Percentiles rank a stretch among this genome's conserved stretches.
These are phyloP conservation scores for Monosporozyma yasuniensis DNA, from an alignment of 805 yeast genomes.

Conservation along the genomic window DNA sequence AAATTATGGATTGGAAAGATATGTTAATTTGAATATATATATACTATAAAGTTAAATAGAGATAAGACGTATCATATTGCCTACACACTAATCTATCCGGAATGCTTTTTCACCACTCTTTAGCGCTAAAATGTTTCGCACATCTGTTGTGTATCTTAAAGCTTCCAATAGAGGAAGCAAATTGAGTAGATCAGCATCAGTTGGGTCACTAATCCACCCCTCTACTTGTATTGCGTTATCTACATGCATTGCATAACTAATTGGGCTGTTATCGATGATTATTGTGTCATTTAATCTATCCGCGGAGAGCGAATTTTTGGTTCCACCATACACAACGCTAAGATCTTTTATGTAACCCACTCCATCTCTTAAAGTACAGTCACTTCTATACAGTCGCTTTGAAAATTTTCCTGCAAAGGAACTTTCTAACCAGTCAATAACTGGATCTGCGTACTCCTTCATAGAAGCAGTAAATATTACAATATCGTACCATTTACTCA, in stretches of 20 bases:
- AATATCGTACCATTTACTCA: slow-evolving; percentile 77
- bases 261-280: slow-evolving; percentile 88
- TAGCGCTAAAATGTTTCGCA: slow-evolving; percentile 64
- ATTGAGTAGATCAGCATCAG: slow-evolving; percentile 74
- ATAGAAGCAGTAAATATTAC: slow-evolving; percentile 93
- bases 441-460: slow-evolving; percentile 93
- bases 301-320: neutral
- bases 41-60: neutral
- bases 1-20: too few species aligned
- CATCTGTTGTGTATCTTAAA: slow-evolving; percentile 74
- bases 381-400: slow-evolving; percentile 64
- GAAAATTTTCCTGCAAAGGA: slow-evolving; percentile 42
- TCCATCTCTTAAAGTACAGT: slow-evolving; percentile 69
- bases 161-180: slow-evolving; percentile 56
- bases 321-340: slow-evolving; percentile 5
- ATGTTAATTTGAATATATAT: neutral
- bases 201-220: slow-evolving; percentile 98
- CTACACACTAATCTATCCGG: slow-evolving; percentile 1
- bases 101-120: slow-evolving; percentile 46
- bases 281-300: slow-evolving; percentile 45
- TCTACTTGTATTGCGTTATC: slow-evolving; percentile 88
- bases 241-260: slow-evolving; percentile 74
- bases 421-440: slow-evolving; percentile 80
- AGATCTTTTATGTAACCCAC: slow-evolving; percentile 82
- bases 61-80: neutral